A percentile compares a stretch with the other conserved stretches of the same genome.
These are phyloP conservation scores for Gloeostereum incarnatum DNA, from an alignment of 768 basidiomycete species.

Conservation along the genomic window DNA sequence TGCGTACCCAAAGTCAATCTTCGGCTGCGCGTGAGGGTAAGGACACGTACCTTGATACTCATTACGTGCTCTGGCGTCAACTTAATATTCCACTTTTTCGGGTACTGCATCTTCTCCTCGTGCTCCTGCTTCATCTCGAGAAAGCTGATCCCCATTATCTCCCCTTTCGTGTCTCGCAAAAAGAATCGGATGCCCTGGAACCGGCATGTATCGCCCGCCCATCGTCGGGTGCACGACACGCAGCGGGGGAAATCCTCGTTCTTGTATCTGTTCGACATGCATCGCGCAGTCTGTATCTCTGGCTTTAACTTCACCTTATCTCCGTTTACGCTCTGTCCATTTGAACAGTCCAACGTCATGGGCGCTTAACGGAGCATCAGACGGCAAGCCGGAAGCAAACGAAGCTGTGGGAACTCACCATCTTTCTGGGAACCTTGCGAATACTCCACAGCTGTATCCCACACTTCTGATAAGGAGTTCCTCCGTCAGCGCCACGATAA, in stretches of 20 bases:
- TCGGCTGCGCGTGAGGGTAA: background rate
- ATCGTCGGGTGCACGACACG: slow-evolving; percentile 76
- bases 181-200: slow-evolving; percentile 83
- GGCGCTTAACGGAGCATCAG: too few relatives aligned
- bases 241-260: slow-evolving; percentile 69
- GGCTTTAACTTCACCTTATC: slow-evolving; percentile 37
- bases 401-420: too few relatives aligned
- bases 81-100: slow-evolving; percentile 56
- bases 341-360: too few relatives aligned
- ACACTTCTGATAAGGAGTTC: too few relatives aligned
- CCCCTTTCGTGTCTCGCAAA: slow-evolving; percentile 48
- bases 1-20: slow-evolving; percentile 18
- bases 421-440: too few relatives aligned
- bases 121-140: slow-evolving; percentile 53
- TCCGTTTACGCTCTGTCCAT: too few relatives aligned
- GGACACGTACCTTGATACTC: slow-evolving; percentile 48
- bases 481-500: too few relatives aligned
- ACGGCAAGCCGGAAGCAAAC: too few relatives aligned
- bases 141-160: slow-evolving; percentile 62
- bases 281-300: slow-evolving; percentile 71
- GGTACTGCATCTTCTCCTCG: slow-evolving; percentile 53
- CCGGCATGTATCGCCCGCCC: slow-evolving; percentile 83
- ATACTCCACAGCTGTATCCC: too few relatives aligned
- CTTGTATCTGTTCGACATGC: slow-evolving; percentile 78
- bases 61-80: slow-evolving; percentile 40